phyloP scores from a whole-genome alignment of 179 eudicot genomes.

The Vitellaria paradoxa region DNA sequence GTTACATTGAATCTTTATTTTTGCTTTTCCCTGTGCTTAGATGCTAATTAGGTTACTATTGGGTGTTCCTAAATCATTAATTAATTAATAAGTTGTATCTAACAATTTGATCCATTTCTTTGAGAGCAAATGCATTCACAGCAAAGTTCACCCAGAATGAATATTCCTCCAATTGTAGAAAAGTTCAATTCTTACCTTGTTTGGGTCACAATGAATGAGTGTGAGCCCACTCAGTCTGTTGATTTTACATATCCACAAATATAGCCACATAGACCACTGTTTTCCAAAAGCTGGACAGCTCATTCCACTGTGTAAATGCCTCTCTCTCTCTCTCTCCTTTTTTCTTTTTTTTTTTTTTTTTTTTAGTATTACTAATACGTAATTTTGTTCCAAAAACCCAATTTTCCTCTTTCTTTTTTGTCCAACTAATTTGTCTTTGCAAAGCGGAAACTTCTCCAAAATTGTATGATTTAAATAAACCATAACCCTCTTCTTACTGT shows the following conservation, averaged over 20 bases:
- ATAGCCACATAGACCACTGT: slow-evolving; percentile 1
- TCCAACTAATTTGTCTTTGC: too few species aligned
- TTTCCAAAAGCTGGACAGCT: slow-evolving; percentile 36
- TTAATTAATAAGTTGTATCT: background rate
- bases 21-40: background rate
- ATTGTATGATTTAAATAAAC: too few species aligned
- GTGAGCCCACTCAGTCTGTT: slow-evolving; percentile 5
- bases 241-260: slow-evolving; percentile 22
- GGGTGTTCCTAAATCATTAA: too few species aligned
- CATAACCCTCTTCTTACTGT: too few species aligned
- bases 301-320: slow-evolving; percentile 29
- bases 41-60: background rate
- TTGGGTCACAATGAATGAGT: background rate
- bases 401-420: background rate
- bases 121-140: too few species aligned
- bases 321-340: too few species aligned
- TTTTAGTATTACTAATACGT: background rate
- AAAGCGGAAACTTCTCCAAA: too few species aligned
- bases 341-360: slow-evolving; percentile 1
- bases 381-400: too few species aligned
- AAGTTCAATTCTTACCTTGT: background rate
- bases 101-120: too few species aligned
- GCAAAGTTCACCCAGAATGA: background rate
- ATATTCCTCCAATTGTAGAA: slow-evolving; percentile 13
- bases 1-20: background rate